Evolutionary conservation across 129 eudicot genomes (phyloP).

Genomic region (Centella asiatica): DNA sequence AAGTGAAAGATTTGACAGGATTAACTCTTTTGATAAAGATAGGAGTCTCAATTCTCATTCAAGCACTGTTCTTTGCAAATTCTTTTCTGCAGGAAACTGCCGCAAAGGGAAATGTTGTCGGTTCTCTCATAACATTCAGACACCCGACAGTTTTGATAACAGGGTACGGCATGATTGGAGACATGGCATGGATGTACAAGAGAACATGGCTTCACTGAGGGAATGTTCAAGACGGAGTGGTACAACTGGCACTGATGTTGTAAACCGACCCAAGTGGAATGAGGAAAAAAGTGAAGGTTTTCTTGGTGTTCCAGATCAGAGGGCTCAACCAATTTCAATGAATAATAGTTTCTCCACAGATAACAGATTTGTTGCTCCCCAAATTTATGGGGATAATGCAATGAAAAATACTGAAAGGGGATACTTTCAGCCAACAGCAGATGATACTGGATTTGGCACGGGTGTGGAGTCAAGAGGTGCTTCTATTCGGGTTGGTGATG

Average conservation of each 20-base stretch:
- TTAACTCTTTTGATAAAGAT: neutral
- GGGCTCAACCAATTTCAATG: neutral
- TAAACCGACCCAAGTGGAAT: neutral
- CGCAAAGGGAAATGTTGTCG: conserved; percentile 15
- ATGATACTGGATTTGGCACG: neutral
- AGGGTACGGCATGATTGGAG: neutral
- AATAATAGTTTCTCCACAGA: neutral
- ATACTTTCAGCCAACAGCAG: neutral
- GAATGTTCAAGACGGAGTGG: conserved; percentile 10
- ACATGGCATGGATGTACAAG: neutral
- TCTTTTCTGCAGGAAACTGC: conserved; percentile 17
- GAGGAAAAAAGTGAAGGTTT: conserved; percentile 1
- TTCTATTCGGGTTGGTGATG: neutral
- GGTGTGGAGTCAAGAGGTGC: neutral
- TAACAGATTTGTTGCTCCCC: conserved; percentile 3
- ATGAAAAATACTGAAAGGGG: neutral
- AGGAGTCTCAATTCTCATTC: neutral
- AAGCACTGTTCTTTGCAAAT: conserved; percentile 5
- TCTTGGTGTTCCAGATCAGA: neutral
- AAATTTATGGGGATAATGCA: neutral
- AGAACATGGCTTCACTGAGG: conserved; percentile 1
- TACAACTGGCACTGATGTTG: neutral
- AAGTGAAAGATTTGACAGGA: neutral
- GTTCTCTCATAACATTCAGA: conserved; percentile 8
- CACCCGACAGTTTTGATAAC: neutral